phyloP scores from a whole-genome alignment of 1,284 basidiomycete species.

The Leccinum pseudoinsigne region DNA sequence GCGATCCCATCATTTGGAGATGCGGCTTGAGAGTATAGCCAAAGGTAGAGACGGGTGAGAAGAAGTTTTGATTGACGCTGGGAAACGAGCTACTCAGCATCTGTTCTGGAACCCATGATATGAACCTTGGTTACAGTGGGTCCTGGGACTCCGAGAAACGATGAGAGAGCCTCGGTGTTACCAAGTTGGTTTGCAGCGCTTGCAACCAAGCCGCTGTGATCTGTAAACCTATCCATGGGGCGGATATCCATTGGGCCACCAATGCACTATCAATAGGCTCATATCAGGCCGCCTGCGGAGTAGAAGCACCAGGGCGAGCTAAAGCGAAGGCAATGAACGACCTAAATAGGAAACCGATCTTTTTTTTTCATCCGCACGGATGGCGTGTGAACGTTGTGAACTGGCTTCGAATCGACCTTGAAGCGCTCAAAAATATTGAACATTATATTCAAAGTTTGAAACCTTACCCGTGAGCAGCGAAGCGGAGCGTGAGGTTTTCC shows the following conservation, averaged over 20 bases:
- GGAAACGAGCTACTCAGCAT: constrained; percentile 1
- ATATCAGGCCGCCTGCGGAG: neutral
- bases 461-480: neutral
- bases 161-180: neutral
- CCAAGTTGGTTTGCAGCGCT: neutral
- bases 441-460: neutral
- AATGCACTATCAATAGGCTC: neutral
- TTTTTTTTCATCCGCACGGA: neutral
- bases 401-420: neutral
- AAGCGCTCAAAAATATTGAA: neutral
- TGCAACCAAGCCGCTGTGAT: neutral
- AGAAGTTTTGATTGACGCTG: constrained; percentile 10
- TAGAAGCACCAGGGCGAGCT: neutral
- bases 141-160: neutral
- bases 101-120: neutral
- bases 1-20: constrained; percentile 20
- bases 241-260: neutral
- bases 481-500: neutral
- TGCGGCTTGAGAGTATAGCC: constrained; percentile 3
- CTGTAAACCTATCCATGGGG: neutral
- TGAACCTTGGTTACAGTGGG: neutral
- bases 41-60: neutral
- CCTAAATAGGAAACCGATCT: constrained; percentile 3
- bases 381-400: constrained; percentile 2
- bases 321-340: neutral